Evolutionary conservation across 2,329 filamentous ascomycete genomes (phyloP), one percentile per base, ranked within the genome.

Genomic region (Alternaria tenuissima): DNA sequence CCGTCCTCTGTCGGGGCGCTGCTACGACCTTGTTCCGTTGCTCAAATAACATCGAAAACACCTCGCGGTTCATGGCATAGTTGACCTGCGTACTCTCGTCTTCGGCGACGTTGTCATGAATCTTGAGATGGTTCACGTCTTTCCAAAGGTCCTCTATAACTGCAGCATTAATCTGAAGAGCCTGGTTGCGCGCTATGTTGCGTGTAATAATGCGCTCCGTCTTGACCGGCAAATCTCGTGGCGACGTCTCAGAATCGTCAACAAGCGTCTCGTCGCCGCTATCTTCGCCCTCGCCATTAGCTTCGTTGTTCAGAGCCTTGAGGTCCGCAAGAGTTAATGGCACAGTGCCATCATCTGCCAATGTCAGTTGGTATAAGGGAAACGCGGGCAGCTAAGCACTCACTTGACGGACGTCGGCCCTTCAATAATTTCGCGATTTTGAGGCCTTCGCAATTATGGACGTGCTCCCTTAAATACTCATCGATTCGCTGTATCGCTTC

Each of bases 141-240:
- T 61, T 64, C 55, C 56, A 70, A 9, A 65, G 22, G 57, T 67
- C 66, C 41, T 64, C 34, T 16, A 55, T 62, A 16, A 70, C 20
- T 3, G 66, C 48, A 24, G 52, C 60, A 28, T 67, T 70, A 43
- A 69, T 60, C 57, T 69, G 67, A 14, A 59, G 20, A 22, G 67
- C 53, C 24, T 69, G 55, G 18, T 63, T 44, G 26, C 47, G 57
- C 24, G 62, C 49, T 36, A 32, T 46, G 34, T 70, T 70, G 24
- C 61, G 52, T 22, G 54, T 32, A 39, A 70, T 60, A 47, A 64
- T 59, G 46, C 46, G 46, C 4, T 48, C 46, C 12, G 12, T 48
- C 18, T n/a, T 24, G 14, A 48, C 14, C 24, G 24, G 4, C 18
- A 20, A 7, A 36, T 2, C 2, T 24, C 30, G 4, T 14, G 30